Percentiles rank a stretch among this genome's conserved stretches.
phyloP scores from a whole-genome alignment of 768 basidiomycete genomes.

The Suillus brevipes region DNA sequence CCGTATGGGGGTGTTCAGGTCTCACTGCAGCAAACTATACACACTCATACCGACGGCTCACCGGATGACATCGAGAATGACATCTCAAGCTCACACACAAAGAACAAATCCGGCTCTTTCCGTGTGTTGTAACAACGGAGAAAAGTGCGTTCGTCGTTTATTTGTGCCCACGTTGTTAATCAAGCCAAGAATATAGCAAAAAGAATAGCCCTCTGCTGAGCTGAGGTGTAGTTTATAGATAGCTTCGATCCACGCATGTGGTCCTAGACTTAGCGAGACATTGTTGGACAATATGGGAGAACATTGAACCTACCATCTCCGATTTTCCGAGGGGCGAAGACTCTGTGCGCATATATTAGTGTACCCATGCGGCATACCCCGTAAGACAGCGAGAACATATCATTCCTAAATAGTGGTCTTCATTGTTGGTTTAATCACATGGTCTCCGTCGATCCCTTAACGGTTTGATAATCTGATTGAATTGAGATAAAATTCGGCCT shows the following conservation, averaged over 20 bases:
- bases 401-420: not conserved
- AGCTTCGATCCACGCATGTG: not conserved
- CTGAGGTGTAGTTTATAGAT: too few relatives aligned
- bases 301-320: not conserved
- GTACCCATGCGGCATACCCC: not conserved
- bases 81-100: not conserved
- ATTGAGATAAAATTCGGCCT: not conserved
- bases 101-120: not conserved
- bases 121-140: conserved; percentile 5
- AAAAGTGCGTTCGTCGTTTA: not conserved
- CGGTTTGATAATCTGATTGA: not conserved
- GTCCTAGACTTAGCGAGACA: not conserved
- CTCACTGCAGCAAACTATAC: conserved; percentile 7
- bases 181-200: not conserved
- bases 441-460: not conserved
- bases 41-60: conserved; percentile 11
- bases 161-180: not conserved
- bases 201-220: not conserved
- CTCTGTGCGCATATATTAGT: not conserved
- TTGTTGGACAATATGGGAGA: not conserved
- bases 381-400: not conserved
- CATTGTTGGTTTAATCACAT: not conserved
- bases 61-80: not conserved
- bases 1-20: conserved; percentile 13
- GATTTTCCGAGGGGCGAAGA: not conserved